A percentile compares a stretch with the other conserved stretches of the same genome.
phyloP scores from a whole-genome alignment of 176 grass and related monocot genomes.

The Dendrocalamus sinicus region DNA sequence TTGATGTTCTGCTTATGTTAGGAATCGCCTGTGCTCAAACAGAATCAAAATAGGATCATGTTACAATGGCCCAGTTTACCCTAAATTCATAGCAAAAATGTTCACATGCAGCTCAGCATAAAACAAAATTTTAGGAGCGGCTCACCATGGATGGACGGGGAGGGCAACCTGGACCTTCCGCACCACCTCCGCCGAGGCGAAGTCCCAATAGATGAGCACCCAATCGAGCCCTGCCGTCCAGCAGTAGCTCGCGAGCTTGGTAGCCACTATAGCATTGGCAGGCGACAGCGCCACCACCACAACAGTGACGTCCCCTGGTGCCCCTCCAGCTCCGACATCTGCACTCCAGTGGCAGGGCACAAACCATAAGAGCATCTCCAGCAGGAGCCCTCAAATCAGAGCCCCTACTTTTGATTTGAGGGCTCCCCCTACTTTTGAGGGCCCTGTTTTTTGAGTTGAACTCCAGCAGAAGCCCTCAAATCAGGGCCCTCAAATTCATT shows the following conservation, averaged over 20 bases:
- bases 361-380: no score
- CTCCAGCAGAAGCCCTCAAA: no score
- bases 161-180: conserved; percentile 71
- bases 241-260: conserved; percentile 64
- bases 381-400: no score
- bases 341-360: neutral
- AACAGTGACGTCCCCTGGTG: conserved; percentile 74
- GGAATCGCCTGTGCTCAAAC: conserved; percentile 64
- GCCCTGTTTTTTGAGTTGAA: no score
- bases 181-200: conserved; percentile 50
- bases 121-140: neutral
- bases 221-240: conserved; percentile 85
- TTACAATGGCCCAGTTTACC: neutral
- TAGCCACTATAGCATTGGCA: conserved; percentile 2
- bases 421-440: no score
- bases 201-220: conserved; percentile 81
- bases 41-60: neutral
- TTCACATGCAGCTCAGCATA: neutral
- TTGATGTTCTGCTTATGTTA: conserved; percentile 49
- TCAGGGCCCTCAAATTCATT: no score
- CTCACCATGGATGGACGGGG: conserved; percentile 87
- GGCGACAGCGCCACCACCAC: conserved; percentile 60
- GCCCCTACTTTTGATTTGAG: no score
- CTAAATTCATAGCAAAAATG: neutral
- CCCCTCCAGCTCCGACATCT: conserved; percentile 86